Evolutionary conservation across 2,329 filamentous ascomycete species (phyloP), one percentile per base, ranked within the genome.

Genomic region (Paecilomyces sp.): DNA sequence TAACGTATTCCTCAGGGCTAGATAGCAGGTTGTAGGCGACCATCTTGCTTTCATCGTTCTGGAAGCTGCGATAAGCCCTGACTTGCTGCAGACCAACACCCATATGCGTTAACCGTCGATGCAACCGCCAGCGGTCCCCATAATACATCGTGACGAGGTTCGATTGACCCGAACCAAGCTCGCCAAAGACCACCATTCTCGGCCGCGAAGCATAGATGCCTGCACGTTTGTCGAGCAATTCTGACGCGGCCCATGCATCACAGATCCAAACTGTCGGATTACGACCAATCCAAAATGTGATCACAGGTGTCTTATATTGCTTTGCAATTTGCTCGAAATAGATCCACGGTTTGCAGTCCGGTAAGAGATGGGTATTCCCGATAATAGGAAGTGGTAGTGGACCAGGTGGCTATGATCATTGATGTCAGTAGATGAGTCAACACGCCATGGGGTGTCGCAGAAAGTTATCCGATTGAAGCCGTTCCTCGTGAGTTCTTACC

Each of bases 1-100:
- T 68, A 30, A 77, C 72, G 60, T 77, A 79, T 54, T 72, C 63
- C 24, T 56, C 57, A 2, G 75, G 75, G 1, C 66, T 58, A 4
- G 59, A 57, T n/a, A 76, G 52, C 13, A 79, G 62, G 59, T 76
- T 72, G 18, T 68, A 75, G 1, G 82, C 83, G n/a, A 85, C 78
- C 1, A 83, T 69, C 52, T 78, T 79, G 67, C 81, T 84, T 71
- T 86, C 83, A 63, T 83, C 79, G 65, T 85, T 83, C 66, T 86
- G 83, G 60, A 85, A 80, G 3, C 71, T 66, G 1, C 80, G 77
- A 63, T 83, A 83, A 57, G 77, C 78, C 2, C 80, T 75, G 7
- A 85, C 82, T 15, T 83, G 79, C 74, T 86, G 83, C 58, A 83
- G 63, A 54, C 81, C 80, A 15, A 83, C 80, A 28, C 78, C 80